Percentiles rank a stretch among this genome's conserved stretches.
Evolutionary conservation across 2,329 filamentous ascomycete species (phyloP).

Genomic region (Lasiodiplodia citricola): DNA sequence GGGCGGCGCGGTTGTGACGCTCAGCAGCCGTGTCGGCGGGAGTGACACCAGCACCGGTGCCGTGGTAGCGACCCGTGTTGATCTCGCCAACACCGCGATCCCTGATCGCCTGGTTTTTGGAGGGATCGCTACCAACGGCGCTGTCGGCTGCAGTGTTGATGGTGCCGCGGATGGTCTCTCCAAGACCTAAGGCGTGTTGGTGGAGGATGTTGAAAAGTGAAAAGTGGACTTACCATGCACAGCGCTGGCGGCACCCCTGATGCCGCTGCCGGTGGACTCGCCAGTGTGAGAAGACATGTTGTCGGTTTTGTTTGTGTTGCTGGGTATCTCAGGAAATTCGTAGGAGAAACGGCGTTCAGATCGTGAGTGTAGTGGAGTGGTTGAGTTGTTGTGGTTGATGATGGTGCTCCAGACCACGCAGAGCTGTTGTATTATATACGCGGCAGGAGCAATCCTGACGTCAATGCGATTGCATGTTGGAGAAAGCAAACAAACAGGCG

Average conservation of each 20-base stretch:
- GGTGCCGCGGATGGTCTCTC: slow-evolving; percentile 46
- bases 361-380: not conserved
- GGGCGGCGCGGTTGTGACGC: slow-evolving; percentile 32
- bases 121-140: slow-evolving; percentile 38
- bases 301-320: slow-evolving; percentile 32
- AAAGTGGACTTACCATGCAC: slow-evolving; percentile 38
- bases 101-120: slow-evolving; percentile 41
- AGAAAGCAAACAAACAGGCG: not conserved
- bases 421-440: slow-evolving; percentile 12
- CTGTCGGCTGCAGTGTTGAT: slow-evolving; percentile 43
- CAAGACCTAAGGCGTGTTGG: slow-evolving; percentile 37
- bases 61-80: slow-evolving; percentile 30
- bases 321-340: not conserved
- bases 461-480: slow-evolving; percentile 11
- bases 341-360: not conserved
- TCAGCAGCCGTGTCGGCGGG: slow-evolving; percentile 37
- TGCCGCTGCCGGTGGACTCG: slow-evolving; percentile 36
- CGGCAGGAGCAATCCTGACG: slow-evolving; percentile 4
- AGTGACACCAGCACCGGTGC: slow-evolving; percentile 37
- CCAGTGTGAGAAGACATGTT: slow-evolving; percentile 32
- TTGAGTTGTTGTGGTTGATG: slow-evolving; percentile 24
- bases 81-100: slow-evolving; percentile 43
- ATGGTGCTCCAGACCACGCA: slow-evolving; percentile 13
- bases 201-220: slow-evolving; percentile 13
- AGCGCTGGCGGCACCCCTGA: slow-evolving; percentile 42